phyloP scores from a whole-genome alignment of 495 filamentous ascomycete genomes.

The Apodospora peruviana region DNA sequence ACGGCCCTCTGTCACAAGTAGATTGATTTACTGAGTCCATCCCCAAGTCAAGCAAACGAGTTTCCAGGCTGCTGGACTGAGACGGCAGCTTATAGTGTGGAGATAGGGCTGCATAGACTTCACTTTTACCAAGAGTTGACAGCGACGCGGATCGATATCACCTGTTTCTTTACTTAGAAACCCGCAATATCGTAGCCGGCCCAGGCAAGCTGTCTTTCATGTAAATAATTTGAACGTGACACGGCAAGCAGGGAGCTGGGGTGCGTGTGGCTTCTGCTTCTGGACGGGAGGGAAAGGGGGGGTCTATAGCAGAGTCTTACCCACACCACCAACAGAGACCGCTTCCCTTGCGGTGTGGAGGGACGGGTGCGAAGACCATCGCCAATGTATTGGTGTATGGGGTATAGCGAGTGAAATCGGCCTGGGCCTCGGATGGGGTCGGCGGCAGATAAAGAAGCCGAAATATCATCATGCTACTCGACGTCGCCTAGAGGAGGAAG shows the following conservation, averaged over 20 bases:
- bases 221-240: slow-evolving; percentile 18
- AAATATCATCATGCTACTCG: not conserved
- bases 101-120: slow-evolving; percentile 25
- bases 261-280: slow-evolving; percentile 8
- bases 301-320: not conserved
- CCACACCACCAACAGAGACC: not conserved
- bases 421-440: not conserved
- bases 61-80: slow-evolving; percentile 12
- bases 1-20: slow-evolving; percentile 22
- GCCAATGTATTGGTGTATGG: not conserved
- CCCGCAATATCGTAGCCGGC: slow-evolving; percentile 10
- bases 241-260: slow-evolving; percentile 7
- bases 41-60: slow-evolving; percentile 4
- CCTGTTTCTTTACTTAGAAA: slow-evolving; percentile 31
- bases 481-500: too few relatives aligned
- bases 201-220: slow-evolving; percentile 5
- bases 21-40: slow-evolving; percentile 22
- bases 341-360: slow-evolving; percentile 2
- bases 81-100: slow-evolving; percentile 11
- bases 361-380: slow-evolving; percentile 3
- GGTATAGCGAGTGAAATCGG: not conserved
- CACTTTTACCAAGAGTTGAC: not conserved
- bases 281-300: slow-evolving; percentile 13
- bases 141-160: slow-evolving; percentile 14
- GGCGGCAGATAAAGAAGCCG: not conserved